Conservation (phyloP, 1,139 yeast genomes). For the Suhomyces bribrorum region DNA sequence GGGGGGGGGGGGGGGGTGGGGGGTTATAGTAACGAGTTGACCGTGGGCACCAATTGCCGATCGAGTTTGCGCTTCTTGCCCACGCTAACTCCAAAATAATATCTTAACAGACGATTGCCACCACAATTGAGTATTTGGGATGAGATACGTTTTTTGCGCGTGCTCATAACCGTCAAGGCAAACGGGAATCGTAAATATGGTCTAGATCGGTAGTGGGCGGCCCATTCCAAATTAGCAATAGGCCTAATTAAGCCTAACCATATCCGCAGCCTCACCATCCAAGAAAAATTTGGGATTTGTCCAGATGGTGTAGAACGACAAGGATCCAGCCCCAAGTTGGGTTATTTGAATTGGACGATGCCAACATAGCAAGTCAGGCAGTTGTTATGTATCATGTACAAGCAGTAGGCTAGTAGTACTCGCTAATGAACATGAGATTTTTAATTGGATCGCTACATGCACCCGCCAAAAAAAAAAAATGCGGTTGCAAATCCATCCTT, state of each 20-base stretch:
- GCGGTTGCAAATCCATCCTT: too few species aligned
- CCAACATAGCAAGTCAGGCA: too few species aligned
- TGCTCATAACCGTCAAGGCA: not conserved
- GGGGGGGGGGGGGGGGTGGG: too few species aligned
- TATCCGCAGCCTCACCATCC: not conserved
- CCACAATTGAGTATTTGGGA: not conserved
- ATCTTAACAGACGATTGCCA: not conserved
- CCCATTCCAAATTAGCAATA: not conserved
- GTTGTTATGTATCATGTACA: too few species aligned
- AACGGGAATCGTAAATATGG: slow-evolving; percentile 2
- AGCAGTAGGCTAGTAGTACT: too few species aligned
- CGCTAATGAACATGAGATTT: too few species aligned
- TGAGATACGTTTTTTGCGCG: not conserved
- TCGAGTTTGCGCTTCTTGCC: too few species aligned
- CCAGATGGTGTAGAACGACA: too few species aligned
- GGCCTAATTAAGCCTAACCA: not conserved
- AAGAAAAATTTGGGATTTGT: not conserved
- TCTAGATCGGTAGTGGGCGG: slow-evolving; percentile 7
- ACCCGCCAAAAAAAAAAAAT: too few species aligned
- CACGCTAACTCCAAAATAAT: not conserved
- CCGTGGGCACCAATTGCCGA: not conserved
- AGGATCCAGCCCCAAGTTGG: too few species aligned
- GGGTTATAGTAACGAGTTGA: not conserved
- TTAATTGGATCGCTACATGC: too few species aligned
- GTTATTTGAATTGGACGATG: too few species aligned